Evolutionary conservation across 768 basidiomycete genomes (phyloP), one percentile per base, ranked within the genome.

Genomic region (Baorangia bicolor): DNA sequence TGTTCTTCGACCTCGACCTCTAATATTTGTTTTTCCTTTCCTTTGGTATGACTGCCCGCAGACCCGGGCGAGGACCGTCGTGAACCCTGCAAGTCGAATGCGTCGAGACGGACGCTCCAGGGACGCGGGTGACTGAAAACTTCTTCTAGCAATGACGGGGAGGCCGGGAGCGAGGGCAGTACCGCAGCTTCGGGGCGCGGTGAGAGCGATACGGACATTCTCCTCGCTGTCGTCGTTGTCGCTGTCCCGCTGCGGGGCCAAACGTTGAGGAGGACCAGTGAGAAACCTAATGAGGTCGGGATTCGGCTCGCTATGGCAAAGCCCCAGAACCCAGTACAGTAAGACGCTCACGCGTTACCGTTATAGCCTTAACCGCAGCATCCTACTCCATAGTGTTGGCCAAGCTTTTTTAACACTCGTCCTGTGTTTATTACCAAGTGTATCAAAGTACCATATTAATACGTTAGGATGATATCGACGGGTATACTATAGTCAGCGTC

Each of bases 341-440:
- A 35, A 45, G 30, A 34, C 81, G 78, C 59, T 80, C 81, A n/a
- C n/a, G n/a, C n/a, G 21, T 76, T 76, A 57, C 83, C 35, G 28
- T 28, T 9, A 30, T 30, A 30, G 10, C 30, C 10, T 30, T 2
- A 44, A 44, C 18, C 20, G 31, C 10, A 41, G 40, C 40, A 23
- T 14, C 21, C 18, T 8, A 35, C 18, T 43, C 28, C 28, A 30
- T 11, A 30, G 6, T n/a, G n/a, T n/a, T n/a, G n/a, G n/a, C n/a
- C n/a, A n/a, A n/a, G n/a, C n/a, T 30, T 11, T 30, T 9, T 44
- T 12, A 7, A 1, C 5, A 16, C 9, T 21, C 44, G 44, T 31
- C 30, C 20, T 14, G 30, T 31, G n/a, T 37, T 41, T 41, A 41
- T 41, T 30, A 44, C 43, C n/a, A 30, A n/a, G 7, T 8, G 27